Conservation (phyloP, 768 basidiomycete species). For the Kwoniella europaea region DNA sequence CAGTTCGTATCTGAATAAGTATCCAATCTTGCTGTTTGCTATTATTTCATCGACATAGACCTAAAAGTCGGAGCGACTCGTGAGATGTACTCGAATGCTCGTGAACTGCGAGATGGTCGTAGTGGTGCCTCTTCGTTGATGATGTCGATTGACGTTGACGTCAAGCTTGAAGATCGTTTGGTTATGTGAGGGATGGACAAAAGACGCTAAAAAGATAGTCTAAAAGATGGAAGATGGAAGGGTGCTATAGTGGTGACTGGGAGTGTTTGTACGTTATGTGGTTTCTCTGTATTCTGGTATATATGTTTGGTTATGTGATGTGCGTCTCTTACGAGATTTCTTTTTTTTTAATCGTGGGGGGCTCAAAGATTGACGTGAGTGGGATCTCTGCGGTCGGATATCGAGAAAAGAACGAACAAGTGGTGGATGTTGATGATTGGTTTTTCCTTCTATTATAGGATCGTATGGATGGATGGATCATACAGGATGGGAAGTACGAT, state of each 20-base stretch:
- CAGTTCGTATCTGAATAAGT: too few relatives aligned
- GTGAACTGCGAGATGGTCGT: background rate
- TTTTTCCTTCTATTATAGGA: background rate
- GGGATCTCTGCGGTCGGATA: background rate
- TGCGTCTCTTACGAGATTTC: background rate
- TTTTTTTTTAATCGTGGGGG: background rate
- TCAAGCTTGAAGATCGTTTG: background rate
- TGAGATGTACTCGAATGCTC: background rate
- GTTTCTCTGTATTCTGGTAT: background rate
- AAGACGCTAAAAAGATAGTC: conserved; percentile 7
- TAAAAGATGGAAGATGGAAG: background rate
- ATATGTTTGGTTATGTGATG: background rate
- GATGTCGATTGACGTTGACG: background rate
- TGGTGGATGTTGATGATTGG: too few relatives aligned
- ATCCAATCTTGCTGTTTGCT: too few relatives aligned
- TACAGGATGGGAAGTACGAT: background rate
- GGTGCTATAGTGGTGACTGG: background rate
- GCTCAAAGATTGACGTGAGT: background rate
- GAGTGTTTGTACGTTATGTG: background rate
- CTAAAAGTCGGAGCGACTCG: background rate
- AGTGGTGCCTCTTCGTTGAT: background rate
- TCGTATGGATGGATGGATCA: background rate
- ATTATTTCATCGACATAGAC: too few relatives aligned
- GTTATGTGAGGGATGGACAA: background rate
- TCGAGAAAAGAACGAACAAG: too few relatives aligned